Conservation (phyloP, 2,329 filamentous ascomycete genomes). For the Phialophora verrucosa region DNA sequence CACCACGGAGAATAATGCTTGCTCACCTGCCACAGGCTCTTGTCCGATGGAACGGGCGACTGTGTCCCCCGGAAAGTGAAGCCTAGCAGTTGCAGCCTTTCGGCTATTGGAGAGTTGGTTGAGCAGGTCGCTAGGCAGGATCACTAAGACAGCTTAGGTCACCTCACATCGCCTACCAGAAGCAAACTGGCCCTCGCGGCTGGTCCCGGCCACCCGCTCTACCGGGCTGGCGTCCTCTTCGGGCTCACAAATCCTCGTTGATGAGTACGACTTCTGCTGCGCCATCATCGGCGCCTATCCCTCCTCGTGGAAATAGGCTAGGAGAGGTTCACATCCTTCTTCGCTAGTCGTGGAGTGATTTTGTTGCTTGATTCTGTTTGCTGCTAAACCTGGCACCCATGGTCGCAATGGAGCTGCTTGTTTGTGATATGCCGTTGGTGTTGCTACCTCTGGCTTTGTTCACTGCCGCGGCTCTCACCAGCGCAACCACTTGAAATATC, state of each 20-base stretch:
- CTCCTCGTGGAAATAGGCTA: slow-evolving; percentile 17
- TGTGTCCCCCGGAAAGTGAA: slow-evolving; percentile 10
- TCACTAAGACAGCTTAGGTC: slow-evolving; percentile 17
- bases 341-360: slow-evolving; percentile 30
- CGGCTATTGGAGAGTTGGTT: slow-evolving; percentile 2
- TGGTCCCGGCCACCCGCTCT: slow-evolving; percentile 28
- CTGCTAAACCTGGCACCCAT: slow-evolving; percentile 24
- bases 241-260: slow-evolving; percentile 10
- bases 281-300: slow-evolving; percentile 29
- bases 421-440: slow-evolving; percentile 28
- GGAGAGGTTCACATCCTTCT: slow-evolving; percentile 18
- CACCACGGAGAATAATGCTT: slow-evolving; percentile 18
- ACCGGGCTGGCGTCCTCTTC: slow-evolving; percentile 7
- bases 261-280: slow-evolving; percentile 19
- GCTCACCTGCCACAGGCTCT: background rate
- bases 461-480: slow-evolving; percentile 16
- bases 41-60: slow-evolving; percentile 19
- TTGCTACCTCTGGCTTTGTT: slow-evolving; percentile 19
- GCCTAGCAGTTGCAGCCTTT: background rate
- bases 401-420: slow-evolving; percentile 17
- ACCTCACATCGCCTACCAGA: slow-evolving; percentile 15
- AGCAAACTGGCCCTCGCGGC: slow-evolving; percentile 14
- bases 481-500: slow-evolving; percentile 10
- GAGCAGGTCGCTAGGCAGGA: slow-evolving; percentile 13
- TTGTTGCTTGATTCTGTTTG: slow-evolving; percentile 18